Conservation (phyloP, 2,329 filamentous ascomycete genomes). For the Xylaria sp. region DNA sequence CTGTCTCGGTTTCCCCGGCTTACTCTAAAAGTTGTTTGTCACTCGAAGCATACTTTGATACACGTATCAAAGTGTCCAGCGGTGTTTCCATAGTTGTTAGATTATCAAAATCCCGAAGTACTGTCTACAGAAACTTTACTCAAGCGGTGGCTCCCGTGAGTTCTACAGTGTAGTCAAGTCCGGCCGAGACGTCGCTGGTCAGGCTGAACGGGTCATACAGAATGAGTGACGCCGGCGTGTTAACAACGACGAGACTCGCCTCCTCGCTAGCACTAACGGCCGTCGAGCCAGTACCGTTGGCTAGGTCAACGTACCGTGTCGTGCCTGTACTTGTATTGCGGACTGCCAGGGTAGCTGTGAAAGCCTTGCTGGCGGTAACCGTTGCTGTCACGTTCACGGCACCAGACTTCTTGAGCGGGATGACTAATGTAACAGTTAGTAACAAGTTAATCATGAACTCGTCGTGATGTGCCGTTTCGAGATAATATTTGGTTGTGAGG, state of each 20-base stretch:
- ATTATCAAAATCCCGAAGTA: background rate
- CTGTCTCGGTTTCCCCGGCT: too few species aligned
- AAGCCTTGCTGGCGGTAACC: constrained; percentile 41
- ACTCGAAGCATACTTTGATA: too few species aligned
- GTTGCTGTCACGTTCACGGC: constrained; percentile 50
- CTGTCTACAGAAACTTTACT: background rate
- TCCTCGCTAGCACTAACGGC: constrained; percentile 48
- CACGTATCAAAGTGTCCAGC: background rate
- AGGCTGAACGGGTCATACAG: constrained; percentile 52
- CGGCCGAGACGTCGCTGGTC: constrained; percentile 44
- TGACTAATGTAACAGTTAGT: constrained; percentile 7
- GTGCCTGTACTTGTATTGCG: constrained; percentile 36
- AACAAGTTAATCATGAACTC: background rate
- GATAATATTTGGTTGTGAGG: background rate
- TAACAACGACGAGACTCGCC: constrained; percentile 53
- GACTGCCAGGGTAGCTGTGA: constrained; percentile 50
- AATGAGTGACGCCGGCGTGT: constrained; percentile 51
- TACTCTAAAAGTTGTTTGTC: too few species aligned
- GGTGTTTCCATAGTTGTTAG: background rate
- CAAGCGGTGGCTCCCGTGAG: constrained; percentile 35
- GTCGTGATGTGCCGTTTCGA: background rate
- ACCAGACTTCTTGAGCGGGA: constrained; percentile 21
- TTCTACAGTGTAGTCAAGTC: constrained; percentile 45
- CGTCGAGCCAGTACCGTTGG: constrained; percentile 43
- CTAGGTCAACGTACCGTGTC: constrained; percentile 47